Evolutionary conservation across 23 red algal genomes (phyloP), one percentile per base, ranked within the genome.

Genomic region (Porphyridium purpureum): DNA sequence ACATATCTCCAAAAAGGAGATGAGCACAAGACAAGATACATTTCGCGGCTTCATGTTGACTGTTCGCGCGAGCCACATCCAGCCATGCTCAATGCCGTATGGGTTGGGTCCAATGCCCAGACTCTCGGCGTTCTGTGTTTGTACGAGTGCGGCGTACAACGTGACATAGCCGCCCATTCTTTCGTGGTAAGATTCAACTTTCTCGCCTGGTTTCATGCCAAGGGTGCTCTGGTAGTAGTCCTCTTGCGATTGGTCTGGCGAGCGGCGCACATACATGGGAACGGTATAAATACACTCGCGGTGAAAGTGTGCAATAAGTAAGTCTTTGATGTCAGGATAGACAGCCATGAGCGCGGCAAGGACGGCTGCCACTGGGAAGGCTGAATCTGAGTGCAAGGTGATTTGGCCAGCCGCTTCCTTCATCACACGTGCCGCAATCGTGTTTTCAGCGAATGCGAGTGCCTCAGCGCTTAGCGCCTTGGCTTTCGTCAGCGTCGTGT

Each of bases 151-250:
- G 21, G 72, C 72, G 33, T 66, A 73, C 9, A 79, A 47, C 29
- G 63, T 32, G 9, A 92, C 24, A 71, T 70, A 92, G n/a, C 72
- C 83, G 34, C 67, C 67, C 46, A 59, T 80, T 3, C 83, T 52
- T 44, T 92, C 72, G 44, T 59, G 24, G 61, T 74, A 92, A 14
- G 52, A 33, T 28, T 92, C 83, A 2, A 55, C 1, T 6, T 48
- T 57, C 34, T 92, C 83, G 8, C 38, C 83, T 22, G 78, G 52
- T 24, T 63, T 59, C 44, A 60, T 79, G 3, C 83, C 83, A 19
- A 79, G 58, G 0, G 61, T 52, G 5, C 21, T 11, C 36, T 64
- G 57, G 33, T 51, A 92, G 29, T 41, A 34, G 14, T 60, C 83
- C 9, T 55, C 50, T n/a, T n/a, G n/a, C 1, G 64, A 29, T 33